A percentile compares a stretch with the other conserved stretches of the same genome.
phyloP scores from a whole-genome alignment of 2,329 filamentous ascomycete species.

The Fusarium albosuccineum region DNA sequence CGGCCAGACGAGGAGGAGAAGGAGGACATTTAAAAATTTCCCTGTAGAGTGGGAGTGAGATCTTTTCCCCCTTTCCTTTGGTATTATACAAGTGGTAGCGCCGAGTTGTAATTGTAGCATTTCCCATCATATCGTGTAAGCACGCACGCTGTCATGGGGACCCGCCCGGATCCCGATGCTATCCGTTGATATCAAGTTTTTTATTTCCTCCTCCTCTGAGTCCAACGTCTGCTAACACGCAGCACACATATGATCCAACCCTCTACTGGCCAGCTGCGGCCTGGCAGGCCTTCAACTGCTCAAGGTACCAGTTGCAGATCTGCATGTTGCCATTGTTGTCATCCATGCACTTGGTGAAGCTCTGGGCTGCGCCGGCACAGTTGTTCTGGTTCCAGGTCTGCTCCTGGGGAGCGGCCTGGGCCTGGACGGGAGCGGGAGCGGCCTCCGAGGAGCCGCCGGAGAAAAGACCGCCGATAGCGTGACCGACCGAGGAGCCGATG shows the following conservation, averaged over 20 bases:
- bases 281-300: slow-evolving; percentile 95
- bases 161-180: slow-evolving; percentile 32
- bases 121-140: slow-evolving; percentile 34
- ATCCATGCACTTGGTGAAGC: slow-evolving; percentile 97
- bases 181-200: slow-evolving; percentile 21
- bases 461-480: slow-evolving; percentile 93
- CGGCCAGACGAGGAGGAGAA: slow-evolving; percentile 69
- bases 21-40: slow-evolving; percentile 29
- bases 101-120: slow-evolving; percentile 42
- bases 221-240: neutral
- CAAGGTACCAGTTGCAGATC: slow-evolving; percentile 98
- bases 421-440: slow-evolving; percentile 63
- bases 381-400: slow-evolving; percentile 69
- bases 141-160: slow-evolving; percentile 41
- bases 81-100: slow-evolving; percentile 49
- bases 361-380: slow-evolving; percentile 83
- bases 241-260: slow-evolving; percentile 23
- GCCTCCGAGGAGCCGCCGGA: slow-evolving; percentile 74
- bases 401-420: slow-evolving; percentile 59
- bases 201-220: slow-evolving; percentile 2
- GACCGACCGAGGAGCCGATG: slow-evolving; percentile 93
- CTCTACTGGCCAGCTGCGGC: slow-evolving; percentile 77
- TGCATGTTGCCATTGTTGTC: slow-evolving; percentile 93
- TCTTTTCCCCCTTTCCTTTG: slow-evolving; percentile 33
- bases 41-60: slow-evolving; percentile 45